Conservation (phyloP, 1,284 basidiomycete species). For the Spongiforma sp. region DNA sequence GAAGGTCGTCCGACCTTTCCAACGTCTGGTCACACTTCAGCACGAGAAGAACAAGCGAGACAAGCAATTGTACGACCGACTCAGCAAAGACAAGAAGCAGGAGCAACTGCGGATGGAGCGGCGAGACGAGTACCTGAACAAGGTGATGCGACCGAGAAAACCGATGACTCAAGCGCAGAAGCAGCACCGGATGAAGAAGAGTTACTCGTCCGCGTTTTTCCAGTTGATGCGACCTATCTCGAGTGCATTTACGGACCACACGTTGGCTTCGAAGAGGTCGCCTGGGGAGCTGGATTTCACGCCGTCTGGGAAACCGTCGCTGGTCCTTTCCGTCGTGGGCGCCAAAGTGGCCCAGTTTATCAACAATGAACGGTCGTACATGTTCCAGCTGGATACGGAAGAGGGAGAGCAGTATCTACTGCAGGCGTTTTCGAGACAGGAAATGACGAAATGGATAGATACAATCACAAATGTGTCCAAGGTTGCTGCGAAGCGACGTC, state of each 20-base stretch:
- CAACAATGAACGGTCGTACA: constrained; percentile 81
- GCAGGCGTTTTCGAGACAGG: constrained; percentile 68
- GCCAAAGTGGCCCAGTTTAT: constrained; percentile 70
- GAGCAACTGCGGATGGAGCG: constrained; percentile 74
- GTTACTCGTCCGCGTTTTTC: constrained; percentile 79
- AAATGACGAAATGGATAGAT: constrained; percentile 78
- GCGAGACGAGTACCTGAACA: constrained; percentile 73
- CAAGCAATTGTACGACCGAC: constrained; percentile 63
- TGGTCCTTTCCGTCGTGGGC: constrained; percentile 75
- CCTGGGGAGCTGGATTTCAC: constrained; percentile 76
- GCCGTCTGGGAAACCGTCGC: constrained; percentile 69
- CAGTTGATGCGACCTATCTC: constrained; percentile 87
- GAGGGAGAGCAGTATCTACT: constrained; percentile 84
- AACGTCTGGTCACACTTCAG: constrained; percentile 62
- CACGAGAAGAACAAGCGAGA: constrained; percentile 83
- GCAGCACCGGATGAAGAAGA: constrained; percentile 82
- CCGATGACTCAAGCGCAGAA: constrained; percentile 53
- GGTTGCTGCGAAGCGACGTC: constrained; percentile 73
- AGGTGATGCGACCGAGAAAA: constrained; percentile 69
- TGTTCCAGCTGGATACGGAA: constrained; percentile 82
- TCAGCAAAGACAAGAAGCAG: constrained; percentile 73
- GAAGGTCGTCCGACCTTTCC: constrained; percentile 70
- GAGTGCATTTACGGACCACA: constrained; percentile 75
- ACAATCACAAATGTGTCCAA: constrained; percentile 72
- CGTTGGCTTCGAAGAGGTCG: constrained; percentile 56